Percentiles rank a stretch among this genome's conserved stretches.
phyloP scores from a whole-genome alignment of 2,329 filamentous ascomycete genomes.

The Aspergillus tamarii region DNA sequence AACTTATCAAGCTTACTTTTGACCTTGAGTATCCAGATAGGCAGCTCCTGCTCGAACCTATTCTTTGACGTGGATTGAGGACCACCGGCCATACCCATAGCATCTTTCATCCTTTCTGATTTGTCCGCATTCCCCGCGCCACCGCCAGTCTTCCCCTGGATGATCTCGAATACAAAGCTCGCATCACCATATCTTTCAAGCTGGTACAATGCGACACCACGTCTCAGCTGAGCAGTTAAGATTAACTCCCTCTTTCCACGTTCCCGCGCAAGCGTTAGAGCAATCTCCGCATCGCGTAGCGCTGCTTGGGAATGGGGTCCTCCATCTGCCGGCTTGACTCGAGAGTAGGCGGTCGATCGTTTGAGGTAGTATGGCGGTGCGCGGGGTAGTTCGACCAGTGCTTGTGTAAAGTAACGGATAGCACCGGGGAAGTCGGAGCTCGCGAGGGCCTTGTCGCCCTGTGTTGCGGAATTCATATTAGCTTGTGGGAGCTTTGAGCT shows the following conservation, averaged over 20 bases:
- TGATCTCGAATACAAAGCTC: constrained; percentile 66
- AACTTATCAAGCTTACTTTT: constrained; percentile 55
- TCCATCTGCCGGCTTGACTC: constrained; percentile 57
- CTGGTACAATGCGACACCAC: constrained; percentile 73
- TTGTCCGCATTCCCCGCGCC: constrained; percentile 43
- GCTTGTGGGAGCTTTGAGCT: not conserved
- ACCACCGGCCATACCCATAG: constrained; percentile 28
- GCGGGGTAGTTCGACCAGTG: constrained; percentile 62
- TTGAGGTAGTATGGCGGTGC: constrained; percentile 80
- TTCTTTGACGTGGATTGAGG: constrained; percentile 21
- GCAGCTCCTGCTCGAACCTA: constrained; percentile 42
- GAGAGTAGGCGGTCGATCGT: constrained; percentile 77
- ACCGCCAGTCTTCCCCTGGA: constrained; percentile 55
- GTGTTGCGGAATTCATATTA: constrained; percentile 56
- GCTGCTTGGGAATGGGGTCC: constrained; percentile 52
- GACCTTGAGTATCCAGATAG: constrained; percentile 63
- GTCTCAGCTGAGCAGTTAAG: constrained; percentile 77
- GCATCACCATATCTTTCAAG: constrained; percentile 75
- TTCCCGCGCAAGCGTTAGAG: constrained; percentile 63
- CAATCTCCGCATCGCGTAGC: constrained; percentile 70
- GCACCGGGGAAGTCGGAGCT: constrained; percentile 68
- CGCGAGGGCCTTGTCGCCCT: constrained; percentile 65
- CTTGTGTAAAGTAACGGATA: constrained; percentile 68
- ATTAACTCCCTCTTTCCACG: constrained; percentile 77
- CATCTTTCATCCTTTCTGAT: constrained; percentile 32